A percentile compares a stretch with the other conserved stretches of the same genome.
These are phyloP conservation scores for Aspergillus versicolor DNA, from an alignment of 2,329 filamentous ascomycete species.

Conservation along the genomic window DNA sequence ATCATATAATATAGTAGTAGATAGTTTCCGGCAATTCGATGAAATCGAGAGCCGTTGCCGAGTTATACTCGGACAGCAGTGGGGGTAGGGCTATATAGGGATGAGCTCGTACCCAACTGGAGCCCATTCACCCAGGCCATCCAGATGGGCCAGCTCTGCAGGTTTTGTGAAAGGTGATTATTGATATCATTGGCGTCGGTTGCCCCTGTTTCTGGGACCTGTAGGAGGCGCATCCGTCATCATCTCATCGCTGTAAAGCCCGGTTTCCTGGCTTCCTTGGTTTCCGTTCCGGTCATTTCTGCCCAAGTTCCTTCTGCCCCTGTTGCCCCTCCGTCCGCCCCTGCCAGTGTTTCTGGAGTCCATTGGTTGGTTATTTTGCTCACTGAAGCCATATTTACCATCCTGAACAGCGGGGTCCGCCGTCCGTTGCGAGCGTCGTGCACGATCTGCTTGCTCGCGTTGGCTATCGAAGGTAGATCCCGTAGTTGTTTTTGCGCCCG, in stretches of 20 bases:
- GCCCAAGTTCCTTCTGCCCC: constrained; percentile 14
- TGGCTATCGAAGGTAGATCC: constrained; percentile 31
- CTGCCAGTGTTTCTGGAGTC: constrained; percentile 12
- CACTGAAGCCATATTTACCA: constrained; percentile 40
- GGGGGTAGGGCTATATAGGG: neutral
- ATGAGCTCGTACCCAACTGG: neutral
- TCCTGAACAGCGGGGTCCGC: constrained; percentile 38
- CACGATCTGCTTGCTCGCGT: constrained; percentile 42
- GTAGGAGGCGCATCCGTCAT: constrained; percentile 37
- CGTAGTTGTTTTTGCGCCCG: constrained; percentile 2
- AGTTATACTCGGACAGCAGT: neutral
- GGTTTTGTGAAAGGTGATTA: neutral
- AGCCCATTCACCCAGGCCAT: neutral
- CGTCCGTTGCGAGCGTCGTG: constrained; percentile 36
- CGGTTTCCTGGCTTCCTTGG: constrained; percentile 19
- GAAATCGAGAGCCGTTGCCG: neutral
- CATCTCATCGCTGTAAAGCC: constrained; percentile 43
- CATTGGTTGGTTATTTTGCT: constrained; percentile 16
- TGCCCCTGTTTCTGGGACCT: constrained; percentile 21
- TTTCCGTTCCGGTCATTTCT: constrained; percentile 11
- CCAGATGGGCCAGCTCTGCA: neutral
- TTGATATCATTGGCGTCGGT: constrained; percentile 15
- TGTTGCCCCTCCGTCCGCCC: constrained; percentile 15
- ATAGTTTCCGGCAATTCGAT: neutral
- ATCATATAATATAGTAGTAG: neutral